Evolutionary conservation across 2,329 filamentous ascomycete genomes (phyloP), one percentile per base, ranked within the genome.

Genomic region (Ascochyta fabae): DNA sequence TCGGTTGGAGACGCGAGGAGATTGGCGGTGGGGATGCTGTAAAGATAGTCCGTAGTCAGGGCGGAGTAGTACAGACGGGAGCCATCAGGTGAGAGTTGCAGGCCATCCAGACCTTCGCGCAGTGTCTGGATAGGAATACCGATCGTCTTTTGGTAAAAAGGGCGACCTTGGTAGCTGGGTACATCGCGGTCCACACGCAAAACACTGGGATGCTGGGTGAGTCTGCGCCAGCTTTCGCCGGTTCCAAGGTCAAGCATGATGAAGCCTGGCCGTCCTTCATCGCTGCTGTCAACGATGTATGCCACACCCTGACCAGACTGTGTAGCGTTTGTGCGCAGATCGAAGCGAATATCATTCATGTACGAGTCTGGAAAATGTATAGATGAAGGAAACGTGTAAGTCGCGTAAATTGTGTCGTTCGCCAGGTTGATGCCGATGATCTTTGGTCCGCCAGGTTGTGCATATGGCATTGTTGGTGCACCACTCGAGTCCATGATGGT

Each of bases 311-410:
- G 59, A 10, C 80, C 78, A 6, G 73, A 75, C n/a, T 70, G 54
- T 0, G 77, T 79, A 12, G 77, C 38, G 31, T 67, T 65, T 1
- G 77, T 51, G 15, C 75, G 74, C 26, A 83, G 73, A 59, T 84
- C 81, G 63, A 84, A 80, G 42, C 81, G 79, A 19, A 83, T 74
- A 53, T 83, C 81, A 64, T 83, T 83, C 36, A 82, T 75, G 61
- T 83, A 83, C 27, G 74, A 79, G 58, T 80, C 78, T 4, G 77
- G 60, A 50, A 74, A 79, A 7, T 79, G 78, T 3, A 82, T 79
- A 9, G 61, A 70, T 2, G 71, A 53, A 0, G 78, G 77, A 63
- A 84, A 83, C 1, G 80, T 67, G 57, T 82, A 83, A 1, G 79
- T 83, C 47, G 79, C 72, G 67, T 83, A 77, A 38, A 83, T 69